Conservation (phyloP, 2,329 filamentous ascomycete species). For the Claviceps cyperi region DNA sequence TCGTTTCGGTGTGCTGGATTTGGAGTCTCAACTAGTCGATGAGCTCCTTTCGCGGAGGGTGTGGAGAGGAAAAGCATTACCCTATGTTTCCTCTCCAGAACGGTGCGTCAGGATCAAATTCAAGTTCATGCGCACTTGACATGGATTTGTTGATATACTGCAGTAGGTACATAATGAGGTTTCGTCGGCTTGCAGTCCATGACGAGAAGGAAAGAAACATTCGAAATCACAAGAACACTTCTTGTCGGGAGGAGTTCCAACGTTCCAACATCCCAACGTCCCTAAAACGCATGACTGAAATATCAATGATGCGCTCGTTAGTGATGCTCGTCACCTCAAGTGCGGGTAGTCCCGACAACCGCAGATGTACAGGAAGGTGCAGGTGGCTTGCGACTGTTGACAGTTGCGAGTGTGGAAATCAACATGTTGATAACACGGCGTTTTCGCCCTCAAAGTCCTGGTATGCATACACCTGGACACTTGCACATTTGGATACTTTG, state of each 20-base stretch:
- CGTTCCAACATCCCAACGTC: background rate
- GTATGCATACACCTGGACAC: background rate
- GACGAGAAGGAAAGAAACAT: background rate
- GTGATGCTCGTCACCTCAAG: background rate
- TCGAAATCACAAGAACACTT: background rate
- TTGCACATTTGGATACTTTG: background rate
- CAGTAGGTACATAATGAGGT: background rate
- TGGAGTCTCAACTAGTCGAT: constrained; percentile 2
- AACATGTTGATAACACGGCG: background rate
- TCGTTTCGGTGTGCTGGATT: background rate
- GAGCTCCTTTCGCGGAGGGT: background rate
- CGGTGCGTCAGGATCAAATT: background rate
- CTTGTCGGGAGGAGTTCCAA: background rate
- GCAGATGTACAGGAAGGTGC: background rate
- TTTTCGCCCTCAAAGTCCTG: background rate
- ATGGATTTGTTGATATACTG: constrained; percentile 1
- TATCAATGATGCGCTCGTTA: background rate
- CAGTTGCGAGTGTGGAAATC: background rate
- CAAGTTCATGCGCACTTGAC: background rate
- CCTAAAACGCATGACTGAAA: background rate
- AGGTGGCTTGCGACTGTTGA: background rate
- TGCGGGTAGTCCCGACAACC: background rate
- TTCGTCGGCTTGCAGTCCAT: background rate
- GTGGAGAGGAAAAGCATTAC: background rate
- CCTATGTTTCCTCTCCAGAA: background rate